Evolutionary conservation across 2,329 filamentous ascomycete species (phyloP), one percentile per base, ranked within the genome.

Genomic region (Aspergillus fructus): DNA sequence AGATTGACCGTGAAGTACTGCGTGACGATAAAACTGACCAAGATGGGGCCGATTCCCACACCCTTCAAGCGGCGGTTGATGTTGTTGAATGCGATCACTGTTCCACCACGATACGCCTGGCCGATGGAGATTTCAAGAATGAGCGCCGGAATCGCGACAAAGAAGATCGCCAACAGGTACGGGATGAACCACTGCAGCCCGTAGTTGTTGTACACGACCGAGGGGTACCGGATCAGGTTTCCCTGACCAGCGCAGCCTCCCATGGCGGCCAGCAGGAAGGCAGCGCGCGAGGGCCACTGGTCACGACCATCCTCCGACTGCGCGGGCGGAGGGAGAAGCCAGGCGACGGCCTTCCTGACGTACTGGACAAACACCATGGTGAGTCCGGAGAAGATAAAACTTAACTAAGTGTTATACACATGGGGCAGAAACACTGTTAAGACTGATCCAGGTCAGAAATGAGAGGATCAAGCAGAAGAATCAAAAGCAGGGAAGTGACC

Each of bases 141-240:
- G 39, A 85, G 75, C 0, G 79, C 76, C 0, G 83, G 83, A 45
- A 85, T 84, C 39, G 82, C 82, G 56, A 85, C 77, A 11, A 84
- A 68, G 56, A 83, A 80, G 15, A 85, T 76, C 5, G 81, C 80
- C 55, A 85, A 71, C 4, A 85, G 66, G 59, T 85, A 85, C 0
- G 83, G 83, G 17, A 85, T 79, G 67, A 84, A 85, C 83, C 83
- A 85, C 63, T 85, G 83, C 5, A 85, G 72, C 3, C 83, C 83
- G 55, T 83, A 77, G 66, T 85, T 85, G 71, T 85, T 85, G 76
- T 83, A 85, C 2, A 84, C 78, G 40, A 83, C 79, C 0, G 81
- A 84, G 2, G 83, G 83, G 59, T 85, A 85, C 27, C 83, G 77
- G 19, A 85, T 74, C 23, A 85, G 73, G 64, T 85, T 85, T 27